Evolutionary conservation across 495 filamentous ascomycete species (phyloP).

Genomic region (Venustampulla echinocandica): DNA sequence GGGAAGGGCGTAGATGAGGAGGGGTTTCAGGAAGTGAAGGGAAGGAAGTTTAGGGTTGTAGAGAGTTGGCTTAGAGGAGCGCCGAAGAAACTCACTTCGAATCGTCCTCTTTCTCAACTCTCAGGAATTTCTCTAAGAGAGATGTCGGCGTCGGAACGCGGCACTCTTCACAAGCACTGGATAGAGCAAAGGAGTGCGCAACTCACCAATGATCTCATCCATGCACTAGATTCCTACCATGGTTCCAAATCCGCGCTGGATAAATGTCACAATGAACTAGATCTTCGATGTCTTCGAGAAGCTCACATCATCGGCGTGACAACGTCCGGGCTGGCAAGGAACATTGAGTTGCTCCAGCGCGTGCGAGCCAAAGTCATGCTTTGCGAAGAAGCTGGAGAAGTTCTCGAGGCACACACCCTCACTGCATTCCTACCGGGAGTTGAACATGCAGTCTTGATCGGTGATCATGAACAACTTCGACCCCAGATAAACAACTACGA

Average conservation of each 20-base stretch:
- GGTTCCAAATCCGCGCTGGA: slow-evolving; percentile 28
- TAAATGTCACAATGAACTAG: slow-evolving; percentile 35
- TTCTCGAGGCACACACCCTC: slow-evolving; percentile 63
- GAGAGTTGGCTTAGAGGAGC: slow-evolving; percentile 19
- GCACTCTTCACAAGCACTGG: slow-evolving; percentile 38
- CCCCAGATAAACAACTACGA: slow-evolving; percentile 61
- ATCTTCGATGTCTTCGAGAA: slow-evolving; percentile 41
- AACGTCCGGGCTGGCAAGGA: slow-evolving; percentile 62
- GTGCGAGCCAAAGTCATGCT: slow-evolving; percentile 59
- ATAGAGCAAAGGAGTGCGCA: slow-evolving; percentile 30
- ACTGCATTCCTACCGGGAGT: slow-evolving; percentile 59
- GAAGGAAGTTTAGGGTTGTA: slow-evolving; percentile 18
- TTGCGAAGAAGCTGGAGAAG: slow-evolving; percentile 72
- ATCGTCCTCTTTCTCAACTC: slow-evolving; percentile 15
- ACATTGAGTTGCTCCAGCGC: slow-evolving; percentile 51
- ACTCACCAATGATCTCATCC: slow-evolving; percentile 28
- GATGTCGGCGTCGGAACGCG: slow-evolving; percentile 27
- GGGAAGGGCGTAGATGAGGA: slow-evolving; percentile 16
- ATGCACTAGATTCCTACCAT: slow-evolving; percentile 26
- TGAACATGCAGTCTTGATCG: slow-evolving; percentile 68
- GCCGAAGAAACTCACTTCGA: slow-evolving; percentile 15
- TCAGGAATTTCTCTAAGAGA: slow-evolving; percentile 18
- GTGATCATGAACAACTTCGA: slow-evolving; percentile 66
- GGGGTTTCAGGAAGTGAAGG: slow-evolving; percentile 18
- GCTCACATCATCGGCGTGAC: slow-evolving; percentile 66